phyloP scores from a whole-genome alignment of 495 filamentous ascomycete species.

The Venustampulla echinocandica region DNA sequence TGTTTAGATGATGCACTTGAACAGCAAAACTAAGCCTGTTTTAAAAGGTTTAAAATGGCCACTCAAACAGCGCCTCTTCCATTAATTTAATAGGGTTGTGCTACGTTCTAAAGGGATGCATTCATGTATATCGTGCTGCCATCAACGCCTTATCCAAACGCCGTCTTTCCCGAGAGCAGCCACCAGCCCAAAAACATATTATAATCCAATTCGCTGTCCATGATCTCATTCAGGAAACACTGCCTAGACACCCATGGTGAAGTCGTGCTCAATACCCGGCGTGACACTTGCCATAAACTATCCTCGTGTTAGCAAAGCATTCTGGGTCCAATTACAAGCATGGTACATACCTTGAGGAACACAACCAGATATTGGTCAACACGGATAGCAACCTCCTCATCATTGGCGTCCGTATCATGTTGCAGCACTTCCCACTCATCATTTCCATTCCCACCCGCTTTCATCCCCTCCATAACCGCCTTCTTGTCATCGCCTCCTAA shows the following conservation, averaged over 20 bases:
- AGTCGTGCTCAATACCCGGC: constrained; percentile 95
- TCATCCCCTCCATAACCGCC: constrained; percentile 24
- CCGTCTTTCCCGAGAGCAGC: background rate
- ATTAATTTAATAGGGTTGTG: background rate
- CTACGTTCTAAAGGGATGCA: too few relatives aligned
- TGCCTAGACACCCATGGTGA: constrained; percentile 83
- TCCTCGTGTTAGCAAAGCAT: constrained; percentile 4
- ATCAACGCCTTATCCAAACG: background rate
- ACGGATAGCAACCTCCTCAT: constrained; percentile 81
- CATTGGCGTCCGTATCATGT: constrained; percentile 49
- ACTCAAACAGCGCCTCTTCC: too few relatives aligned
- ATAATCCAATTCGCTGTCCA: background rate
- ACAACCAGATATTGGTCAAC: constrained; percentile 98
- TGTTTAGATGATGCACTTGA: background rate
- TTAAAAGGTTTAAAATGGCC: background rate
- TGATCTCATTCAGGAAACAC: background rate
- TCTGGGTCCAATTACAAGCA: background rate
- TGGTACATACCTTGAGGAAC: constrained; percentile 63
- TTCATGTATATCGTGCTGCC: background rate
- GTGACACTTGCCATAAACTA: constrained; percentile 94
- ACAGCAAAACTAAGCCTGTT: background rate
- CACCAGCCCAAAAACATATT: background rate
- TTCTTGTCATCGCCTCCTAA: constrained; percentile 32
- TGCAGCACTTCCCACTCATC: constrained; percentile 80
- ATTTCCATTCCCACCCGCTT: constrained; percentile 34